Conservation (phyloP, 352 stramenopile species). For the Pythium grandisporangium region DNA sequence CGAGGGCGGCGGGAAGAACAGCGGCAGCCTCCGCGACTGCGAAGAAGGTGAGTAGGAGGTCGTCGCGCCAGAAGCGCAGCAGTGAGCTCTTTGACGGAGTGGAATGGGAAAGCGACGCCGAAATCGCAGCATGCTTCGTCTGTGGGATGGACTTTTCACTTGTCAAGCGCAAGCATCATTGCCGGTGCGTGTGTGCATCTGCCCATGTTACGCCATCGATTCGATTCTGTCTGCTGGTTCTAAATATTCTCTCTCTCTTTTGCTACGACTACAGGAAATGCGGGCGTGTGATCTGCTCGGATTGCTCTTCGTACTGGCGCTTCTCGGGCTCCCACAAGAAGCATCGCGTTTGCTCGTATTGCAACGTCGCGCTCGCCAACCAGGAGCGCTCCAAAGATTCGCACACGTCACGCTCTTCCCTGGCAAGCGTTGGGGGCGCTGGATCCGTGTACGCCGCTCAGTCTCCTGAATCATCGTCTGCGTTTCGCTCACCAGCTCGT, state of each 20-base stretch:
- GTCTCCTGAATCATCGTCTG: too few species aligned
- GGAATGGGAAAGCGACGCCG: slow-evolving; percentile 43
- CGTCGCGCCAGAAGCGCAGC: slow-evolving; percentile 34
- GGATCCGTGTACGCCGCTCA: neutral
- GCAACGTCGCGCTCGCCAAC: slow-evolving; percentile 20
- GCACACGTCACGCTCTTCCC: slow-evolving; percentile 1
- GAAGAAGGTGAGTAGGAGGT: too few species aligned
- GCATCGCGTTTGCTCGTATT: slow-evolving; percentile 52
- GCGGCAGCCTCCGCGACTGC: too few species aligned
- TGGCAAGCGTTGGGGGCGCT: too few species aligned
- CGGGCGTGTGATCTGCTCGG: slow-evolving; percentile 65
- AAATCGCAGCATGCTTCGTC: slow-evolving; percentile 33
- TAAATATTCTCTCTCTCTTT: neutral
- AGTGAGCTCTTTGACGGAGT: slow-evolving; percentile 58
- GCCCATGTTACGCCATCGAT: neutral
- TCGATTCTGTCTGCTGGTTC: neutral
- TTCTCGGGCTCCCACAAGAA: slow-evolving; percentile 51
- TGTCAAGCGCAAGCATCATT: slow-evolving; percentile 68
- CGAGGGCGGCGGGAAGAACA: too few species aligned
- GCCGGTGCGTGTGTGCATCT: slow-evolving; percentile 21
- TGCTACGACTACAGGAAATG: slow-evolving; percentile 20
- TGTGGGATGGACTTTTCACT: slow-evolving; percentile 56
- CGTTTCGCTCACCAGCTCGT: too few species aligned
- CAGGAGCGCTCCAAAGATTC: neutral
- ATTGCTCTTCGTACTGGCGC: slow-evolving; percentile 60